phyloP scores from a whole-genome alignment of 2,329 filamentous ascomycete species.

The Aspergillus sp. region DNA sequence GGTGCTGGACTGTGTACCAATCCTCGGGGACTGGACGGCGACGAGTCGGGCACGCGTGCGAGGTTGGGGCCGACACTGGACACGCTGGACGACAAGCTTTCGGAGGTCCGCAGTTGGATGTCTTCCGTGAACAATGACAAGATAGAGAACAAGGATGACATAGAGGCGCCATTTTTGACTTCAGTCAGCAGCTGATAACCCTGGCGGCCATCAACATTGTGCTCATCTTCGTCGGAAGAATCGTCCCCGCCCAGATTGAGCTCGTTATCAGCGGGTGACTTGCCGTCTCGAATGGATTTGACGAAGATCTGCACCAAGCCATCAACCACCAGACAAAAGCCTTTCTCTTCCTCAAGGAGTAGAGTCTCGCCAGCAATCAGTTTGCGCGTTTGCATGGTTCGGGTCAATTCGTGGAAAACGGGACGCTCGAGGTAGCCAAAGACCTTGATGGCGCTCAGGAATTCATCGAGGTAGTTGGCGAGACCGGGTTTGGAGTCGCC shows the following conservation, averaged over 20 bases:
- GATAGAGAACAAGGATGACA: constrained; percentile 98
- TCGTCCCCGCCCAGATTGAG: constrained; percentile 43
- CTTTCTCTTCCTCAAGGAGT: constrained; percentile 94
- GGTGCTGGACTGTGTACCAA: constrained; percentile 27
- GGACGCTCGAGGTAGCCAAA: constrained; percentile 96
- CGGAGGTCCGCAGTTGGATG: constrained; percentile 70
- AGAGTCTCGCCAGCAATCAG: constrained; percentile 94
- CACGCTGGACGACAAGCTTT: constrained; percentile 48
- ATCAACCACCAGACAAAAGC: constrained; percentile 96
- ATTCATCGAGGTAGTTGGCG: constrained; percentile 96
- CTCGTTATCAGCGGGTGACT: constrained; percentile 40
- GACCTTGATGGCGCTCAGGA: constrained; percentile 96
- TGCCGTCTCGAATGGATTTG: constrained; percentile 67
- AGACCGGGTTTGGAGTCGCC: constrained; percentile 86
- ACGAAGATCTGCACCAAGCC: constrained; percentile 97
- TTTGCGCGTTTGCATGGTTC: constrained; percentile 97
- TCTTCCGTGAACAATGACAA: constrained; percentile 96
- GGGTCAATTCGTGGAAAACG: constrained; percentile 94
- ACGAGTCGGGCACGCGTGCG: constrained; percentile 36
- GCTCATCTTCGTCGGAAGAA: constrained; percentile 69
- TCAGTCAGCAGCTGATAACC: constrained; percentile 94
- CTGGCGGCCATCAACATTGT: constrained; percentile 63
- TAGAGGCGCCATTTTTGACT: constrained; percentile 94
- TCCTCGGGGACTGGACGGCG: constrained; percentile 37
- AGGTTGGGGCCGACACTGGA: constrained; percentile 31